phyloP scores from a whole-genome alignment of 306 rosid species.

The Mimosa pudica region DNA sequence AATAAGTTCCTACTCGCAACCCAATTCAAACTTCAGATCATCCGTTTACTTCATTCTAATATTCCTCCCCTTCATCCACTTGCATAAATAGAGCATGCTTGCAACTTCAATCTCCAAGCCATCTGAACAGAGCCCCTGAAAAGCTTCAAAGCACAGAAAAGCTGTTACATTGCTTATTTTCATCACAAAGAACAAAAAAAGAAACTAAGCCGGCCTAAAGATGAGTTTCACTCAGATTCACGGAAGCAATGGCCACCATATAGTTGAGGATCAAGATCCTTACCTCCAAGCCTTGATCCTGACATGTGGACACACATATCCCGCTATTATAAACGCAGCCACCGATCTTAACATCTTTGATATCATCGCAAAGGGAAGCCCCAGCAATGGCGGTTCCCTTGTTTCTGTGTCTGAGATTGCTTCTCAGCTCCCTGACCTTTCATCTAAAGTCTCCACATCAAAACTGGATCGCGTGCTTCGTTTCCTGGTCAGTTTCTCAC shows the following conservation, averaged over 20 bases:
- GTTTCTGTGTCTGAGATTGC: constrained; percentile 1
- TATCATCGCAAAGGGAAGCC: not conserved
- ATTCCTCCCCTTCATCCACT: not conserved
- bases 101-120: not conserved
- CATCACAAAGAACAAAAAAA: not conserved
- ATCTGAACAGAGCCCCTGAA: not conserved
- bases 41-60: too few relatives aligned
- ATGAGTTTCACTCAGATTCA: constrained; percentile 1
- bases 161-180: not conserved
- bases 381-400: not conserved
- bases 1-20: too few relatives aligned
- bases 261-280: not conserved
- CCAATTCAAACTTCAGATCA: too few relatives aligned
- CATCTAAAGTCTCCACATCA: not conserved
- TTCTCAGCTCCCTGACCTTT: not conserved
- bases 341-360: not conserved
- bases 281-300: constrained; percentile 5
- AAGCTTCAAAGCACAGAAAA: not conserved
- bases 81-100: not conserved
- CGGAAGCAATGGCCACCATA: not conserved
- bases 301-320: not conserved
- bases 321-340: not conserved
- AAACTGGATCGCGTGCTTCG: constrained; percentile 1
- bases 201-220: not conserved
- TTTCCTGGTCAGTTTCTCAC: constrained; percentile 5